phyloP scores from a whole-genome alignment of 139 green algal genomes.

The Coelastrella sp. region DNA sequence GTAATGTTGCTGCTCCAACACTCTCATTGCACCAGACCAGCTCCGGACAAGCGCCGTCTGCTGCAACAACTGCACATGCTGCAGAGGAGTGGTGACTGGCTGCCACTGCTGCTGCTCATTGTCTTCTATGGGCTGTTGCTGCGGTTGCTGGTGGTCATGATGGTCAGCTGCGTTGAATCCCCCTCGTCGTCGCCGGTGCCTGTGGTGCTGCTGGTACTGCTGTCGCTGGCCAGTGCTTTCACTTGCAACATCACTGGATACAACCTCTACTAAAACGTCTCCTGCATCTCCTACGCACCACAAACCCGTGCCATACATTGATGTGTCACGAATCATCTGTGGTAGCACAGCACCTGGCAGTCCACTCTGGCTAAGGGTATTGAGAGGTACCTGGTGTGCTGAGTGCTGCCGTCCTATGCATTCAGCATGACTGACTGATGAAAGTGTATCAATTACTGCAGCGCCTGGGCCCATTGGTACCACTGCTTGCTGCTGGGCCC shows the following conservation, averaged over 20 bases:
- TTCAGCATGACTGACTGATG: not conserved
- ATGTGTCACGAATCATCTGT: too few relatives aligned
- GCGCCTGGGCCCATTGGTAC: too few relatives aligned
- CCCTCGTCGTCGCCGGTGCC: not conserved
- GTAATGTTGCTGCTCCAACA: constrained; percentile 5
- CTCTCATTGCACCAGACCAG: not conserved
- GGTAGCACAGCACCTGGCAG: too few relatives aligned
- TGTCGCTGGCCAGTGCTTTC: not conserved
- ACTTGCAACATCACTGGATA: not conserved
- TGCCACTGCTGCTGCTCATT: not conserved
- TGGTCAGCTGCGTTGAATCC: not conserved
- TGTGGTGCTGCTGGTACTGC: not conserved
- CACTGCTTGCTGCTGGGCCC: too few relatives aligned
- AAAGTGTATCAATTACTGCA: not conserved
- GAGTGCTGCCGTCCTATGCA: not conserved
- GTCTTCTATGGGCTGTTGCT: not conserved
- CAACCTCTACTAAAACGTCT: not conserved
- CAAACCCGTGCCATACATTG: not conserved
- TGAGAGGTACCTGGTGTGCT: not conserved
- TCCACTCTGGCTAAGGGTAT: too few relatives aligned
- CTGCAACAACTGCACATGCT: constrained; percentile 23
- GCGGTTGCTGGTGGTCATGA: not conserved
- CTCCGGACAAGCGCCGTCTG: not conserved
- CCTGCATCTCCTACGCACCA: not conserved
- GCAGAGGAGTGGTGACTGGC: not conserved